phyloP scores from a whole-genome alignment of 345 rosid genomes.

The Triadica sebifera region DNA sequence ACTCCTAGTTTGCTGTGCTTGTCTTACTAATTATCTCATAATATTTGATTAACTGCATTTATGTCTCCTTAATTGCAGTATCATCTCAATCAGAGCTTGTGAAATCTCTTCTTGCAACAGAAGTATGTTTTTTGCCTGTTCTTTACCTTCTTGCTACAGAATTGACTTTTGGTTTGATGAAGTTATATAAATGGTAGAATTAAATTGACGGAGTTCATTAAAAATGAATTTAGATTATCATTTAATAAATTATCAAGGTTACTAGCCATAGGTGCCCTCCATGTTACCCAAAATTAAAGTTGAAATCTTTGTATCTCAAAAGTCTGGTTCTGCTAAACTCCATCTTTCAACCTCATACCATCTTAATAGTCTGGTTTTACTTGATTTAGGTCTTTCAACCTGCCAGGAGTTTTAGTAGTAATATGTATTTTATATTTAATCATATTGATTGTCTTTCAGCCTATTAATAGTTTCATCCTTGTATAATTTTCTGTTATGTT shows the following conservation, averaged over 20 bases:
- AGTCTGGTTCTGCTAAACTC: background rate
- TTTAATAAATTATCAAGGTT: background rate
- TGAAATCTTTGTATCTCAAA: background rate
- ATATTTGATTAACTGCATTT: slow-evolving; percentile 5
- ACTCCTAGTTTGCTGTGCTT: background rate
- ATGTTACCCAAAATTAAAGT: background rate
- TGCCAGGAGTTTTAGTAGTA: background rate
- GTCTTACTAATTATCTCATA: background rate
- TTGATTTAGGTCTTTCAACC: background rate
- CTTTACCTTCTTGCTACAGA: background rate
- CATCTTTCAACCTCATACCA: background rate
- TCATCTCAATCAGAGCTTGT: slow-evolving; percentile 74
- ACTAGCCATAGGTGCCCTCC: background rate
- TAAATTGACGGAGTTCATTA: background rate
- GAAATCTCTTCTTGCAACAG: slow-evolving; percentile 80
- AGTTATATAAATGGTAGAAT: background rate
- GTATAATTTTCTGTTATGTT: background rate
- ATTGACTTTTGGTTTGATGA: background rate
- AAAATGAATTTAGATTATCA: background rate
- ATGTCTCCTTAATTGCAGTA: slow-evolving; percentile 45
- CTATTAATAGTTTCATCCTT: background rate
- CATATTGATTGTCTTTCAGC: background rate
- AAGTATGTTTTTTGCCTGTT: slow-evolving; percentile 43
- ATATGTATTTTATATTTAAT: background rate
- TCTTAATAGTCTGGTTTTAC: too few relatives aligned